These are phyloP conservation scores for Ziziphus jujuba DNA, from an alignment of 306 rosid species.

Conservation along the genomic window DNA sequence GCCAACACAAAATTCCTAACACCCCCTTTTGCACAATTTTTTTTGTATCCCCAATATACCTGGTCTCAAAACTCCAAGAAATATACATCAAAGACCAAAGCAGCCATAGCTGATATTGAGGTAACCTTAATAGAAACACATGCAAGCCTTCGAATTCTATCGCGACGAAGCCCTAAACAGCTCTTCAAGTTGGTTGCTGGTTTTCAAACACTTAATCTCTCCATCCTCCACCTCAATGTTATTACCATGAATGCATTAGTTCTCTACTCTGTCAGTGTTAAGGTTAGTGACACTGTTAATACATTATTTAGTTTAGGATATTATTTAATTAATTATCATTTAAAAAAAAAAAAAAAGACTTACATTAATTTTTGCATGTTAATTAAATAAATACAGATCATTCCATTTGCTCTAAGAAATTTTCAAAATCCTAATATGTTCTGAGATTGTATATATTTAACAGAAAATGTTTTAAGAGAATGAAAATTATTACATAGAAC, in stretches of 20 bases:
- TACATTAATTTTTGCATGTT: too few relatives aligned
- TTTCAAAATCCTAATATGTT: too few relatives aligned
- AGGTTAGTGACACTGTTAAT: conserved; percentile 47
- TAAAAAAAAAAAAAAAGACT: too few relatives aligned
- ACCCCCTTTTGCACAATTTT: conserved; percentile 64
- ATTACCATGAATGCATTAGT: conserved; percentile 61
- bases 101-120: conserved; percentile 82
- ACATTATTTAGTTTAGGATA: too few relatives aligned
- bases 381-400: too few relatives aligned
- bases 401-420: too few relatives aligned
- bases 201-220: conserved; percentile 61
- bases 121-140: conserved; percentile 89
- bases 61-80: conserved; percentile 67
- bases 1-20: conserved; percentile 28
- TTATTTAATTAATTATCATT: too few relatives aligned
- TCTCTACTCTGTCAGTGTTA: conserved; percentile 78
- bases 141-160: conserved; percentile 75
- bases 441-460: too few relatives aligned
- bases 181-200: conserved; percentile 64
- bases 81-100: conserved; percentile 53
- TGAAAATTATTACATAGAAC: too few relatives aligned
- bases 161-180: conserved; percentile 48
- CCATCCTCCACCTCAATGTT: conserved; percentile 84
- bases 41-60: conserved; percentile 55
- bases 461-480: too few relatives aligned